Conservation (phyloP, 2,329 filamentous ascomycete species). For the Leptoxyphium fumago region DNA sequence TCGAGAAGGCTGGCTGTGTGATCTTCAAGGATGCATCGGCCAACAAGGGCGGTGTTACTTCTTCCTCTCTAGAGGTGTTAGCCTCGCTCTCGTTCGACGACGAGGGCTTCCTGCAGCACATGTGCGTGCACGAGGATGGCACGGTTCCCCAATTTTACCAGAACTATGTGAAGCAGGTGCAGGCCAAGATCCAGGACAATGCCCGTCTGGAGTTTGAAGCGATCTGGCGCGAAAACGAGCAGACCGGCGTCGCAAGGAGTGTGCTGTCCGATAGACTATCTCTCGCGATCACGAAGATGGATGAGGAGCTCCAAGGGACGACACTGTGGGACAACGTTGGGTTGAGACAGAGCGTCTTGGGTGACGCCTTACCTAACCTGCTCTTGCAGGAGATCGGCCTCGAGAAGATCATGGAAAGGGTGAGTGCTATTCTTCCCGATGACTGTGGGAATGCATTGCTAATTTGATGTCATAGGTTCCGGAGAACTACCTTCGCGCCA, state of each 20-base stretch:
- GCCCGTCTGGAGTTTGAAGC: conserved; percentile 92
- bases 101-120: conserved; percentile 71
- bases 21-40: conserved; percentile 96
- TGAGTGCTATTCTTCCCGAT: conserved; percentile 24
- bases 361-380: conserved; percentile 72
- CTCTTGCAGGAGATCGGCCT: conserved; percentile 82
- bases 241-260: conserved; percentile 64
- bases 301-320: conserved; percentile 89
- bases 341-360: conserved; percentile 63
- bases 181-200: conserved; percentile 80
- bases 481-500: conserved; percentile 79
- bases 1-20: conserved; percentile 89
- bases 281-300: conserved; percentile 83
- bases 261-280: conserved; percentile 86
- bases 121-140: conserved; percentile 72
- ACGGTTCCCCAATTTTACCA: conserved; percentile 81
- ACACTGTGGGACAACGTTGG: conserved; percentile 76
- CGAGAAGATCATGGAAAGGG: conserved; percentile 70
- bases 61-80: conserved; percentile 88
- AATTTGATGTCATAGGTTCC: conserved; percentile 44
- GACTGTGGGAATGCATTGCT: neutral
- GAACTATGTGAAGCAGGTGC: conserved; percentile 81
- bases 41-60: conserved; percentile 97
- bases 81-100: conserved; percentile 93
- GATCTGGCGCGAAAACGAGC: conserved; percentile 87